phyloP scores from a whole-genome alignment of 2,329 filamentous ascomycete genomes.

The Aspergillus transmontanensis region DNA sequence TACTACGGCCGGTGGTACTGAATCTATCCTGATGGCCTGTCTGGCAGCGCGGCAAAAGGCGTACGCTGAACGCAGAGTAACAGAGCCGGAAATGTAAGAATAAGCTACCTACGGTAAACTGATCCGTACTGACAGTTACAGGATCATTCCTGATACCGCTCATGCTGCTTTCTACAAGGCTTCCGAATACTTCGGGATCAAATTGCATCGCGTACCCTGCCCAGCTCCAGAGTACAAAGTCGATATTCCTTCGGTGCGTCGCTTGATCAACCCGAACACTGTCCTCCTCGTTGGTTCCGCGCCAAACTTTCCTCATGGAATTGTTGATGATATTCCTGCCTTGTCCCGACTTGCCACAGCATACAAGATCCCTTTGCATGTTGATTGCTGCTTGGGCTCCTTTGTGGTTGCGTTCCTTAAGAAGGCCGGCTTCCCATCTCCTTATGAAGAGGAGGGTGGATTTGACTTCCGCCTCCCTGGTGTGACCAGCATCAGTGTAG shows the following conservation, averaged over 20 bases:
- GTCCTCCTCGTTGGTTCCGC: conserved; percentile 90
- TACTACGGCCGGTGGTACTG: conserved; percentile 89
- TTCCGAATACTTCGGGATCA: conserved; percentile 94
- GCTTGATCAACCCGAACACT: conserved; percentile 92
- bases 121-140: conserved; percentile 39
- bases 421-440: conserved; percentile 76
- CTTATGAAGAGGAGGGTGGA: conserved; percentile 66
- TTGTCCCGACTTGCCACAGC: conserved; percentile 81
- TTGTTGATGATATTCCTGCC: conserved; percentile 89
- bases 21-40: conserved; percentile 96
- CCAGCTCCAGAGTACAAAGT: conserved; percentile 86
- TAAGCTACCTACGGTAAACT: neutral
- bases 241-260: conserved; percentile 72
- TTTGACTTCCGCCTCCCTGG: conserved; percentile 95
- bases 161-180: conserved; percentile 98
- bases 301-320: conserved; percentile 97
- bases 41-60: conserved; percentile 88
- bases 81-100: conserved; percentile 87
- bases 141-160: conserved; percentile 90
- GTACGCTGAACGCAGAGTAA: conserved; percentile 80
- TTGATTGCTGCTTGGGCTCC: conserved; percentile 96
- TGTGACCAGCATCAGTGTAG: conserved; percentile 92
- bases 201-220: conserved; percentile 83
- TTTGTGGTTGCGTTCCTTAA: conserved; percentile 92
- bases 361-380: conserved; percentile 83